Base-by-base conservation (phyloP, 2,329 filamentous ascomycete species). In the Penicillium digitatum region DNA sequence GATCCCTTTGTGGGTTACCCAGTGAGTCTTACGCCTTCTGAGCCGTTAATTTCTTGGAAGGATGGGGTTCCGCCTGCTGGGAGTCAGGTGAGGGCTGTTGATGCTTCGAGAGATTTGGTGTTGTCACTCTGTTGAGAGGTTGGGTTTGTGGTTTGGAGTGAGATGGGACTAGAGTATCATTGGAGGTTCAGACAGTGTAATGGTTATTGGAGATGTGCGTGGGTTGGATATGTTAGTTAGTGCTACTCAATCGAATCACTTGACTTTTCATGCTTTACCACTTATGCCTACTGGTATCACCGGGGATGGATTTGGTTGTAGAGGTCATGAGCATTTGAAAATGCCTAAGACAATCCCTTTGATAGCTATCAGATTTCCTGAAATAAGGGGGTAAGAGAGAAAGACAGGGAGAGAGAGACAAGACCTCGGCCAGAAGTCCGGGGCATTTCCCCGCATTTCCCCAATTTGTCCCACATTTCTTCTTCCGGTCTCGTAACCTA, bases 1-100 rank as follows among this genome's bases (percentile, higher is more conserved):
- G 72, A 77, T 59, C 71, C 76, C 5, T 78, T 78, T 57, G 52
- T 54, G 9, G 71, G 71, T 12, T 47, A 61, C 12, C 32, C 46
- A 1, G 67, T 74, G 14, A 50, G 24, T 11, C 31, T 73, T 34
- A 6, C 46, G 6, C 65, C 67, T 7, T 55, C 66, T 11, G 62
- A 65, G 8, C 56, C 53, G 14, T 26, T 40, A 16, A 69, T 73
- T 51, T 43, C 44, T 16, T 75, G 72, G 72, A 35, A 49, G 32
- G 40, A 69, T 58, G 72, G 72, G 1, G 54, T 69, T n/a, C 66
- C 69, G 5, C 67, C 69, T 0, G 38, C 57, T n/a, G 71, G 69
- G 0, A 73, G 68, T 46, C 59, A 68, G 58, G 65, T 71, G 40
- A 54, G 66, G 27, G 62, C 64, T 35, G 62, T 54, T 20, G 54